A percentile compares a stretch with the other conserved stretches of the same genome.
Evolutionary conservation across 345 rosid species (phyloP).

Genomic region (Geranium rotundifolium): DNA sequence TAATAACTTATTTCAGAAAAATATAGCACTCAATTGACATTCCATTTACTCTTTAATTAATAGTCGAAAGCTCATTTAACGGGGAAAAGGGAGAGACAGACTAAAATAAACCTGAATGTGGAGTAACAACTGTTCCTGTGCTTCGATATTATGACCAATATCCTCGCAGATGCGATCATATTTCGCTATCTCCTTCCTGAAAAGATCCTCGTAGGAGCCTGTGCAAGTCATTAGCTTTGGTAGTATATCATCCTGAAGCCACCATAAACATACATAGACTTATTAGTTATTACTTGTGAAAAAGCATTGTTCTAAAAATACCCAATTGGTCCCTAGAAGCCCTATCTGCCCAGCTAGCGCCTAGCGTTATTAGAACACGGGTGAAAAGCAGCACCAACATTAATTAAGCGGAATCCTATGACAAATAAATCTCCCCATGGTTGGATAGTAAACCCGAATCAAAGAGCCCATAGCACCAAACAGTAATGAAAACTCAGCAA

Average conservation of each 20-base stretch:
- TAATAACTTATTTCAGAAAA: slow-evolving; percentile 4
- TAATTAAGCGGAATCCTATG: neutral
- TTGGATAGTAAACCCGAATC: no score
- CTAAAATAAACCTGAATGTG: slow-evolving; percentile 71
- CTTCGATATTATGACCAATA: slow-evolving; percentile 77
- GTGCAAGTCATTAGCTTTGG: slow-evolving; percentile 88
- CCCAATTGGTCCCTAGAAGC: no score
- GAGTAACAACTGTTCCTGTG: slow-evolving; percentile 75
- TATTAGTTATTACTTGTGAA: slow-evolving; percentile 6
- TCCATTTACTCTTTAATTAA: neutral
- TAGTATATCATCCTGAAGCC: slow-evolving; percentile 81
- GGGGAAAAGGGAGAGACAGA: neutral
- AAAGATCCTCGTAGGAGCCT: slow-evolving; percentile 89
- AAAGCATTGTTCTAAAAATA: neutral
- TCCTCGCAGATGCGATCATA: slow-evolving; percentile 78
- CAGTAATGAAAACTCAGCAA: neutral
- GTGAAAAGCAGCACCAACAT: slow-evolving; percentile 2
- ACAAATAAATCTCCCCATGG: no score
- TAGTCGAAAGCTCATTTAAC: no score
- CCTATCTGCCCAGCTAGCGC: no score
- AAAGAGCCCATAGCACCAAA: no score
- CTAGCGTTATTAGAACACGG: no score
- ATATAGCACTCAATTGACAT: neutral
- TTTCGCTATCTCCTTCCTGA: slow-evolving; percentile 85
- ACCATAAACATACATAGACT: slow-evolving; percentile 13